Evolutionary conservation across 495 filamentous ascomycete genomes (phyloP).

Genomic region (Lentithecium fluviatile): DNA sequence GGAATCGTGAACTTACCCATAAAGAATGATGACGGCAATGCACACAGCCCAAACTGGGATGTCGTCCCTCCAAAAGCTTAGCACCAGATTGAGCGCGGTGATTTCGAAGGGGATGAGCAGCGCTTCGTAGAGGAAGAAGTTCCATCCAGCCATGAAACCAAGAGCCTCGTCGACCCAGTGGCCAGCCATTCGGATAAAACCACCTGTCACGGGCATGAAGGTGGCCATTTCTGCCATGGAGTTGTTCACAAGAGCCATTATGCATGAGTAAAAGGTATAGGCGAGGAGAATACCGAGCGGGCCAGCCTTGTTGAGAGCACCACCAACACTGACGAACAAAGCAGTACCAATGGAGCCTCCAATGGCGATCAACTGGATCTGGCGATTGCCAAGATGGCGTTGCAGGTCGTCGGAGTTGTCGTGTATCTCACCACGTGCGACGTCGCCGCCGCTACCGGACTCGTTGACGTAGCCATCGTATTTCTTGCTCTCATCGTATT

Average conservation of each 20-base stretch:
- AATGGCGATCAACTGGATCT: slow-evolving; percentile 46
- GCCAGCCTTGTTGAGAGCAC: slow-evolving; percentile 40
- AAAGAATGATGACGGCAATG: slow-evolving; percentile 42
- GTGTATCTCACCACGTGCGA: slow-evolving; percentile 12
- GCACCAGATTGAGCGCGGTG: slow-evolving; percentile 51
- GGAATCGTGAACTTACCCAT: slow-evolving; percentile 33
- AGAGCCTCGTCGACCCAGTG: slow-evolving; percentile 57
- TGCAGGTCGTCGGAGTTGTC: slow-evolving; percentile 34
- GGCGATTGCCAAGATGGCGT: slow-evolving; percentile 33
- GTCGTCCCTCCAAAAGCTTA: slow-evolving; percentile 50
- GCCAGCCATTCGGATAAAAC: slow-evolving; percentile 49
- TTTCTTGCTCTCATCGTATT: slow-evolving; percentile 16
- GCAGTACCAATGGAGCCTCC: slow-evolving; percentile 46
- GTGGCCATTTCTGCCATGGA: slow-evolving; percentile 51
- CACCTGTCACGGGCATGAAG: slow-evolving; percentile 48
- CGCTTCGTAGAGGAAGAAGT: slow-evolving; percentile 52
- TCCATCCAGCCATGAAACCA: slow-evolving; percentile 57
- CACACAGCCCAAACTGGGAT: slow-evolving; percentile 46
- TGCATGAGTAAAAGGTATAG: slow-evolving; percentile 34
- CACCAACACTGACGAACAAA: slow-evolving; percentile 40
- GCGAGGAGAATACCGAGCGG: slow-evolving; percentile 41
- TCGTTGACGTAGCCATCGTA: slow-evolving; percentile 12
- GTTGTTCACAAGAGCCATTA: slow-evolving; percentile 47
- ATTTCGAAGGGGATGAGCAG: slow-evolving; percentile 57
- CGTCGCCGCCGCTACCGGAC: slow-evolving; percentile 9